Percentiles rank a stretch among this genome's conserved stretches.
Conservation (phyloP, 2,329 filamentous ascomycete species). For the Gnomoniopsis sp. region DNA sequence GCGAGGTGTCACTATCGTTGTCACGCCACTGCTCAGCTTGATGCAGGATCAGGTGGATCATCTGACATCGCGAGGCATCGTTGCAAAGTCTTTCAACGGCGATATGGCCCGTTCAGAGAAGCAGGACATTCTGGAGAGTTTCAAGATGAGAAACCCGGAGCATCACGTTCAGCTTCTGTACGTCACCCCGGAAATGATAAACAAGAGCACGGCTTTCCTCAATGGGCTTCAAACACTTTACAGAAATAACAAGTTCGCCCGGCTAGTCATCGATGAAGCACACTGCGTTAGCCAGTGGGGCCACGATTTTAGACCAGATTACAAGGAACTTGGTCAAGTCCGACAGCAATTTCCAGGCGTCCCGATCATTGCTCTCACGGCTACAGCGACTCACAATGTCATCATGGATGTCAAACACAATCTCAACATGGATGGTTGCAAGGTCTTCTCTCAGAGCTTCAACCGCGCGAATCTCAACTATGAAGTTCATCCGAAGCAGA, state of each 20-base stretch:
- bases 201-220: slow-evolving; percentile 69
- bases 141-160: slow-evolving; percentile 65
- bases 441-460: slow-evolving; percentile 87
- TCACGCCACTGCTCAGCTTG: slow-evolving; percentile 90
- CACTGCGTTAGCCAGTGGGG: slow-evolving; percentile 99
- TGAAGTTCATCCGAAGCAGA: slow-evolving; percentile 72
- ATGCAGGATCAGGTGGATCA: slow-evolving; percentile 97
- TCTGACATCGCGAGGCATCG: slow-evolving; percentile 69
- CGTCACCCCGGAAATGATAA: slow-evolving; percentile 95
- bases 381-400: slow-evolving; percentile 90
- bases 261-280: slow-evolving; percentile 97
- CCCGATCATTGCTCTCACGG: slow-evolving; percentile 91
- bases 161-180: slow-evolving; percentile 83
- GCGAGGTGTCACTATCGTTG: slow-evolving; percentile 81
- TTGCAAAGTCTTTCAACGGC: slow-evolving; percentile 78
- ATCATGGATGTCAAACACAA: slow-evolving; percentile 90
- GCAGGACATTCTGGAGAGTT: slow-evolving; percentile 59
- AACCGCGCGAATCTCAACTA: slow-evolving; percentile 95
- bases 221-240: slow-evolving; percentile 67
- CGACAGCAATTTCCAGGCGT: slow-evolving; percentile 71
- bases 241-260: slow-evolving; percentile 68
- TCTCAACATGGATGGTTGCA: slow-evolving; percentile 74
- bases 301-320: slow-evolving; percentile 95
- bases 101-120: slow-evolving; percentile 65
- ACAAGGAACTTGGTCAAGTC: slow-evolving; percentile 78